Evolutionary conservation across 2,329 filamentous ascomycete species (phyloP), one percentile per base, ranked within the genome.

Genomic region (Neonectria ditissima): DNA sequence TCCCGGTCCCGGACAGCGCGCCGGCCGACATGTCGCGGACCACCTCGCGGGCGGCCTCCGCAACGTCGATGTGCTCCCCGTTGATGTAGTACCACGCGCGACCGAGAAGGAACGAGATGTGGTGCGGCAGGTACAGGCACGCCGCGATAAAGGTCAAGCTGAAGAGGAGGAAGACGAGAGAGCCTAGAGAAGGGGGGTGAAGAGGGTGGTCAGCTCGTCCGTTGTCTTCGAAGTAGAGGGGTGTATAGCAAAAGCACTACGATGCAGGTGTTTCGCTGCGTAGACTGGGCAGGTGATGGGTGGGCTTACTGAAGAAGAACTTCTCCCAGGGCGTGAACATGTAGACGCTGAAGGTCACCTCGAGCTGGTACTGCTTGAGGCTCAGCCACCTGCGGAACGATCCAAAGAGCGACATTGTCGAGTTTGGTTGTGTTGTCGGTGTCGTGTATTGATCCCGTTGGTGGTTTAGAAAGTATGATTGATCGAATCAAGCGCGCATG

Each of bases 251-350:
- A 62, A 43, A 39, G 34, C 32, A 45, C 52, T 37, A 37, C 26
- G 52, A 61, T 22, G 30, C 20, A 26, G 24, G 10, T 18, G 20
- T 11, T 8, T 26, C 5, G n/a, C 30, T 57, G 34, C 18, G 14
- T 13, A 8, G n/a, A 22, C 10, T 8, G 37, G 28, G 24, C 37
- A 50, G 24, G 48, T n/a, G 22, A 32, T 13, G 56, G 45, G 53
- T 24, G 44, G 44, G 80, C 93, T 62, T 87, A 98, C 96, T 98
- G 82, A 98, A 97, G 74, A 97, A 91, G 81, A 97, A 95, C 80
- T 97, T 97, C 84, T 99, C 96, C 55, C 92, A 94, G 1, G 94
- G 92, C 39, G 94, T 97, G 73, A 97, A 91, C 92, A 99, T 98
- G 86, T 99, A 98, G 26, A 98, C 87, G 65, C 92, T 91, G 80